phyloP scores from a whole-genome alignment of 257 asterid genomes.

The Euphrasia confusa region DNA sequence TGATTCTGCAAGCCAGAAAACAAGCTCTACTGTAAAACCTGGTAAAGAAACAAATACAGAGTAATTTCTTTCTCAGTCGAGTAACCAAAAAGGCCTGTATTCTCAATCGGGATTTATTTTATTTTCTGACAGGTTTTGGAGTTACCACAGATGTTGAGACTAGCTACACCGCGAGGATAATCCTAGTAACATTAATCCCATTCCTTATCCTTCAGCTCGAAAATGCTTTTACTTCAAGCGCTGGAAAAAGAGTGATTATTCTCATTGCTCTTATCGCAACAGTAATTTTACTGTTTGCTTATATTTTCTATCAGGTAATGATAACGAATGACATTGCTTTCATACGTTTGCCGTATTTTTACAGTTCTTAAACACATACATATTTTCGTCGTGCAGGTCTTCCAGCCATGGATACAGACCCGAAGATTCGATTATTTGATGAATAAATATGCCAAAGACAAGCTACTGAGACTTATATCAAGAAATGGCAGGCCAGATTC shows the following conservation, averaged over 20 bases:
- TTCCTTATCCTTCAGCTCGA: slow-evolving; percentile 34
- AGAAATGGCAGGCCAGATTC: slow-evolving; percentile 40
- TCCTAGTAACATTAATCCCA: slow-evolving; percentile 35
- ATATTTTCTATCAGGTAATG: slow-evolving; percentile 41
- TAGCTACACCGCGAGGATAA: slow-evolving; percentile 45
- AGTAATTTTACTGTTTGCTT: slow-evolving; percentile 28
- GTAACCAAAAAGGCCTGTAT: too few relatives aligned
- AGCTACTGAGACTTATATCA: slow-evolving; percentile 34
- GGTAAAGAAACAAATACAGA: neutral
- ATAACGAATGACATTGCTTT: neutral
- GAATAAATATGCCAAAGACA: slow-evolving; percentile 44
- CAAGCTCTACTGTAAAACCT: neutral
- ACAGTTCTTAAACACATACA: neutral
- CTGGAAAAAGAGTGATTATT: slow-evolving; percentile 30
- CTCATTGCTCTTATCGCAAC: slow-evolving; percentile 43
- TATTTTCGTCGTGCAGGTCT: slow-evolving; percentile 30
- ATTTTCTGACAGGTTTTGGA: slow-evolving; percentile 13
- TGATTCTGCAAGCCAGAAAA: slow-evolving; percentile 11
- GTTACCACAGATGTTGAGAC: slow-evolving; percentile 48
- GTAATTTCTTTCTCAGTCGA: too few relatives aligned
- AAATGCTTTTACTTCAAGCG: slow-evolving; percentile 6
- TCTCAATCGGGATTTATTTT: neutral
- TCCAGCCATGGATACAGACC: slow-evolving; percentile 51
- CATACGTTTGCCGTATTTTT: neutral
- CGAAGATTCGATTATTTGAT: slow-evolving; percentile 40